Evolutionary conservation across 345 rosid species (phyloP).

Genomic region (Iberis pinnata): DNA sequence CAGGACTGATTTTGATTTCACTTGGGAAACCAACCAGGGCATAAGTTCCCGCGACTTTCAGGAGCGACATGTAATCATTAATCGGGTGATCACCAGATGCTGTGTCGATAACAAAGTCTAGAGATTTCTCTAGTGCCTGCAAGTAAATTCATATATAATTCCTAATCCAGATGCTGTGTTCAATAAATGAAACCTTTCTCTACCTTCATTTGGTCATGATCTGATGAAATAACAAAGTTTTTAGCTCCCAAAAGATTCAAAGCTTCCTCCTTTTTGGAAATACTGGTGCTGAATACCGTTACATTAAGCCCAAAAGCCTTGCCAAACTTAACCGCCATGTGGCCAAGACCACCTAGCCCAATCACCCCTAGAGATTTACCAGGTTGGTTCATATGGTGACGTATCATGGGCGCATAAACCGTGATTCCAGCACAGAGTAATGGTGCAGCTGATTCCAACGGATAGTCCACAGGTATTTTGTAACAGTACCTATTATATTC

Average conservation of each 20-base stretch:
- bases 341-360: constrained; percentile 93
- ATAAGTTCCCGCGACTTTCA: constrained; percentile 60
- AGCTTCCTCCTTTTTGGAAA: constrained; percentile 78
- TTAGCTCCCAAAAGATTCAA: constrained; percentile 57
- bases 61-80: constrained; percentile 69
- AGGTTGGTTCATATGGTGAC: constrained; percentile 71
- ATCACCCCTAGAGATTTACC: constrained; percentile 78
- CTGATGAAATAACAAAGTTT: constrained; percentile 62
- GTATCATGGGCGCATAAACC: constrained; percentile 75
- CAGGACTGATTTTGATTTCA: constrained; percentile 75
- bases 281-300: constrained; percentile 76
- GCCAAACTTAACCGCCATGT: constrained; percentile 93
- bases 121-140: constrained; percentile 55
- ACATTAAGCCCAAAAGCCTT: constrained; percentile 81
- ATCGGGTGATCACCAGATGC: constrained; percentile 87
- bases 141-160: neutral
- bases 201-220: constrained; percentile 77
- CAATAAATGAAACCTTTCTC: neutral
- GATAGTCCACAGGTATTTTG: constrained; percentile 56
- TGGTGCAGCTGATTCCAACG: constrained; percentile 72
- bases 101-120: constrained; percentile 74
- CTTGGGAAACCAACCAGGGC: constrained; percentile 76
- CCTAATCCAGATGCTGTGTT: too few species aligned
- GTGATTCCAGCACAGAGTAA: constrained; percentile 89
- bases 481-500: constrained; percentile 59